A percentile compares a stretch with the other conserved stretches of the same genome.
Conservation (phyloP, 371 early-diverging fungal genomes). For the Dichotomocladium elegans region DNA sequence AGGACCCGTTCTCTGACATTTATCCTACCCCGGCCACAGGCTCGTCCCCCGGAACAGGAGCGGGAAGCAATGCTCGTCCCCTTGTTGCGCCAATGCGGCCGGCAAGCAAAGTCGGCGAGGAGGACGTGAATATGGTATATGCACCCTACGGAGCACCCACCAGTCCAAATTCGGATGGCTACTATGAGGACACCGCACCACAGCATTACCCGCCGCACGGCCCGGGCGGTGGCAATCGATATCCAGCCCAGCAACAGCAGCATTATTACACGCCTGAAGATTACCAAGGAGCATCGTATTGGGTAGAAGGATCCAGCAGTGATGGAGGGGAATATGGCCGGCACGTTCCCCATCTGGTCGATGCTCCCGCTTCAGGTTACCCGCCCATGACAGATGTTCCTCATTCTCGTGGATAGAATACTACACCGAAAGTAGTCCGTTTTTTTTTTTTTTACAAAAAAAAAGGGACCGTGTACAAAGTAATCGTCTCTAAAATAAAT, state of each 20-base stretch:
- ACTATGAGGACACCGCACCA: constrained; percentile 2
- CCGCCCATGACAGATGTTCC: too few species aligned
- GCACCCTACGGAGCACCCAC: neutral
- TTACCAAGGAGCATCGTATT: neutral
- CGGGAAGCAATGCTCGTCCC: constrained; percentile 4
- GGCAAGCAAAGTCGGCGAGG: constrained; percentile 6
- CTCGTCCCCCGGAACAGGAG: neutral
- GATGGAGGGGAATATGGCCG: neutral
- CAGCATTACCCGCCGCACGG: neutral
- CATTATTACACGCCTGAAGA: neutral
- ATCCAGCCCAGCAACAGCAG: neutral
- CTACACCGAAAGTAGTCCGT: too few species aligned
- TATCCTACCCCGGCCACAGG: neutral
- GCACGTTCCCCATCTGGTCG: neutral
- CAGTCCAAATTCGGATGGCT: neutral
- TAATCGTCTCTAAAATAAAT: too few species aligned
- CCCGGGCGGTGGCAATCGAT: too few species aligned
- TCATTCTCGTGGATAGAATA: too few species aligned
- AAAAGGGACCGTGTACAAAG: too few species aligned
- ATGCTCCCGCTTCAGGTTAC: too few species aligned
- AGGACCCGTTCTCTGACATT: neutral
- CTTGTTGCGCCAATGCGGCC: constrained; percentile 8
- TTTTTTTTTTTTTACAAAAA: too few species aligned
- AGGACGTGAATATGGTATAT: constrained; percentile 4
- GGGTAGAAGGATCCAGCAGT: neutral